These are phyloP conservation scores for Hyaloscypha variabilis DNA, from an alignment of 495 filamentous ascomycete species.

Conservation along the genomic window DNA sequence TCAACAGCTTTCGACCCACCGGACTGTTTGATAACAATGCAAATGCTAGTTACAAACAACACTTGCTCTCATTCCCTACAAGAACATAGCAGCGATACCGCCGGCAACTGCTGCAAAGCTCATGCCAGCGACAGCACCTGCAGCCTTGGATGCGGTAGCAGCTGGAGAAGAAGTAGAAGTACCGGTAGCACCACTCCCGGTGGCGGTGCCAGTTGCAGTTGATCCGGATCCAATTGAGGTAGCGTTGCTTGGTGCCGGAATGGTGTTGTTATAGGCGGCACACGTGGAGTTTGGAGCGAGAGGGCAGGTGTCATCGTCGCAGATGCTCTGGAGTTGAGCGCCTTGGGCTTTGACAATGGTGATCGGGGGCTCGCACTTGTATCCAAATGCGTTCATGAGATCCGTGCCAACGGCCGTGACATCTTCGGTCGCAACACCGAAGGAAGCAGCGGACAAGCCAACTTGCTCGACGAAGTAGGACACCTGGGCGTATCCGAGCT, in stretches of 20 bases:
- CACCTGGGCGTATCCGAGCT: conserved; percentile 46
- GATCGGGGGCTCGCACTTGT: conserved; percentile 42
- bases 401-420: conserved; percentile 40
- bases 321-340: conserved; percentile 49
- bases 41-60: conserved; percentile 9
- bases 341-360: conserved; percentile 34
- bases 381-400: conserved; percentile 46
- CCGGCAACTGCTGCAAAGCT: conserved; percentile 29
- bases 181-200: background rate
- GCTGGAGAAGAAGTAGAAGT: conserved; percentile 10
- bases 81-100: conserved; percentile 30
- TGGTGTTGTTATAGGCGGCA: conserved; percentile 25
- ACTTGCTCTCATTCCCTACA: conserved; percentile 6
- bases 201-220: conserved; percentile 2
- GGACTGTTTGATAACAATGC: too few relatives aligned
- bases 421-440: conserved; percentile 50
- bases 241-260: conserved; percentile 20
- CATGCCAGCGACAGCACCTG: conserved; percentile 18
- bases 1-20: background rate
- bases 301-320: conserved; percentile 42
- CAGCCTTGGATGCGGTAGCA: conserved; percentile 18
- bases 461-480: conserved; percentile 59
- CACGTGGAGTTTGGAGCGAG: conserved; percentile 36
- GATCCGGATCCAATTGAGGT: conserved; percentile 9
- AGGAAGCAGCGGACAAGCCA: conserved; percentile 49